Evolutionary conservation across 768 basidiomycete species (phyloP), one percentile per base, ranked within the genome.

Genomic region (Calocera viscosa): DNA sequence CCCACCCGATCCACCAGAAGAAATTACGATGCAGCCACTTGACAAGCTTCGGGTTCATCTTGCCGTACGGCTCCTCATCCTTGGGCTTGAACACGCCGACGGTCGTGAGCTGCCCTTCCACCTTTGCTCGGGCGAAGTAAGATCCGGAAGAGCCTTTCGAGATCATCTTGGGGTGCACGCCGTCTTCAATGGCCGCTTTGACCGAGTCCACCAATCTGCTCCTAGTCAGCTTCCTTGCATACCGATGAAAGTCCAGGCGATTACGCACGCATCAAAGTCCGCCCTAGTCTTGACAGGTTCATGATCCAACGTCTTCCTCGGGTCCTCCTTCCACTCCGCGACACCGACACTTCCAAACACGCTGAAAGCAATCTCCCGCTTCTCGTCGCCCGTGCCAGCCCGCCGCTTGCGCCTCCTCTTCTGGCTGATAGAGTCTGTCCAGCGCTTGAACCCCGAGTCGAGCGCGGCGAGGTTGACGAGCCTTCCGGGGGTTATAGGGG

Each of bases 61-160:
- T 80, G 28, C 91, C 91, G 73, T 94, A 94, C 0, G 91, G 91
- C 71, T 93, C 90, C 60, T 73, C 73, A 68, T 75, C 75, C 74
- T 93, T 92, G 1, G 92, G 92, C 74, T 94, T 94, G 76, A 95
- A 94, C 2, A 94, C 89, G 3, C 88, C 90, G 49, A 92, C 86
- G 16, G 88, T 91, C 69, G 89, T 87, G 7, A 91, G 82, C 49
- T 82, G 80, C 24, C 87, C 88, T 16, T 90, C 88, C n/a, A 80
- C 77, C 76, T 88, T 91, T 0, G 86, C 84, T 67, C 90, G 84
- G n/a, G 89, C 91, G 76, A 94, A 94, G 76, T 95, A 95, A 53
- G 89, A 91, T 0, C 93, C 93, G 3, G 88, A 90, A 1, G 89
- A 91, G 12, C 93, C 93, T 72, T 92, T 93, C 2, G 83, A 76